These are phyloP conservation scores for Usnea hakonensis DNA, from an alignment of 495 filamentous ascomycete species.

Conservation along the genomic window DNA sequence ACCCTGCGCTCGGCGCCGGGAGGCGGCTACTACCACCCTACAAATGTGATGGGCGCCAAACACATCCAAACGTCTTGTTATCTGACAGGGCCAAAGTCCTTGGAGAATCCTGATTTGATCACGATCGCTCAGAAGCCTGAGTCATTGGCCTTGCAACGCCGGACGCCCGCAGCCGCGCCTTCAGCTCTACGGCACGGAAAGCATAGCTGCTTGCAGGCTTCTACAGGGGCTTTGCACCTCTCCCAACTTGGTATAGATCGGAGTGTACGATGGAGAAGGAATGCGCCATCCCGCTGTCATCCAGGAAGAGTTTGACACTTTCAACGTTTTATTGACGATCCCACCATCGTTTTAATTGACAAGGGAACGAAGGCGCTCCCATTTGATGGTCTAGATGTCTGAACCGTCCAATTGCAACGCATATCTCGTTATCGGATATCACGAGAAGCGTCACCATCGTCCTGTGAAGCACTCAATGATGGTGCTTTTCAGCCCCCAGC, in stretches of 20 bases:
- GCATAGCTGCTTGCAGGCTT: not conserved
- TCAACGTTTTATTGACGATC: not conserved
- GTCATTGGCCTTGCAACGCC: not conserved
- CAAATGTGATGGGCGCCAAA: not conserved
- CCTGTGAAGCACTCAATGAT: not conserved
- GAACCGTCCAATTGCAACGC: not conserved
- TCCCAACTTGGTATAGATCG: not conserved
- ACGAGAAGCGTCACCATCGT: not conserved
- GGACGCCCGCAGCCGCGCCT: not conserved
- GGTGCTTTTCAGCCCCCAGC: not conserved
- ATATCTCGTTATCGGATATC: not conserved
- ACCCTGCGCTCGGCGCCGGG: not conserved
- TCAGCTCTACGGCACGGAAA: conserved; percentile 12
- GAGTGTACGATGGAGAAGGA: not conserved
- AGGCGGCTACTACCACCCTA: conserved; percentile 2
- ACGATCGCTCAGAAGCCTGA: not conserved
- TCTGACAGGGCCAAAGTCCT: not conserved
- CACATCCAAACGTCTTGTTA: no score
- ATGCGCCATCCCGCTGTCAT: conserved; percentile 1
- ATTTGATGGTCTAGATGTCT: not conserved
- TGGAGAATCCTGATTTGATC: not conserved
- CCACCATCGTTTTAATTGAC: not conserved
- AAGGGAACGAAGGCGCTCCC: not conserved
- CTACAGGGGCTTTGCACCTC: not conserved
- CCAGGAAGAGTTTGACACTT: not conserved